phyloP scores from a whole-genome alignment of 805 yeast species.

The Debaryomyces hansenii region DNA sequence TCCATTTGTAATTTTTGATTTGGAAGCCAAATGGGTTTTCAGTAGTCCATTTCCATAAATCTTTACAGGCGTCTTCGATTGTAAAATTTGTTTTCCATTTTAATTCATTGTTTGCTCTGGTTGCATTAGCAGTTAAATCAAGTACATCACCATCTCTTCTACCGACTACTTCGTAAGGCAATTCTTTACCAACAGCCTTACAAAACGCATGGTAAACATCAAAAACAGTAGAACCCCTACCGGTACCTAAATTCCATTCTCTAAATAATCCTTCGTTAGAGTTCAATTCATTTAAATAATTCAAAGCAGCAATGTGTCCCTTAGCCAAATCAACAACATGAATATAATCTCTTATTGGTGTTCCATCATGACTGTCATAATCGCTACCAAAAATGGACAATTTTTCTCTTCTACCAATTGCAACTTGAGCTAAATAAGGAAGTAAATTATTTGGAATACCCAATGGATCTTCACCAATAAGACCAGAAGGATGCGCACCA shows the following conservation, averaged over 20 bases:
- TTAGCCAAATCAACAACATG: constrained; percentile 78
- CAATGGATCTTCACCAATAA: constrained; percentile 77
- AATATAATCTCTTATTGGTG: constrained; percentile 79
- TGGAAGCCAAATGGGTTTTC: constrained; percentile 63
- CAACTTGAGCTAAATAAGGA: constrained; percentile 77
- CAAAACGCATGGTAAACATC: constrained; percentile 68
- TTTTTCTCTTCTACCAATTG: constrained; percentile 66
- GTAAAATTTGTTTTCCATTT: constrained; percentile 59
- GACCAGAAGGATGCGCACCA: constrained; percentile 83
- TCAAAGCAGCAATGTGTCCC: constrained; percentile 74
- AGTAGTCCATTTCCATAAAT: constrained; percentile 77
- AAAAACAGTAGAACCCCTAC: constrained; percentile 75
- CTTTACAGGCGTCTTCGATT: constrained; percentile 65
- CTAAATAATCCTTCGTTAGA: constrained; percentile 51
- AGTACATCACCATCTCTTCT: constrained; percentile 79
- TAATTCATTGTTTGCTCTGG: constrained; percentile 65
- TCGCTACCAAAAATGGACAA: constrained; percentile 71
- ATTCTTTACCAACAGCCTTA: constrained; percentile 59
- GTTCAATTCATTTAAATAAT: constrained; percentile 44
- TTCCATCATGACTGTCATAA: constrained; percentile 71
- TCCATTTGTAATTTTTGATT: constrained; percentile 35
- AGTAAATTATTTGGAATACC: constrained; percentile 76
- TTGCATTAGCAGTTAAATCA: constrained; percentile 69
- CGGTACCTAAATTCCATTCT: constrained; percentile 85
- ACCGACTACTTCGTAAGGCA: constrained; percentile 64